Evolutionary conservation across 2,329 filamentous ascomycete species (phyloP), one percentile per base, ranked within the genome.

Genomic region (Teratosphaeria destructans): DNA sequence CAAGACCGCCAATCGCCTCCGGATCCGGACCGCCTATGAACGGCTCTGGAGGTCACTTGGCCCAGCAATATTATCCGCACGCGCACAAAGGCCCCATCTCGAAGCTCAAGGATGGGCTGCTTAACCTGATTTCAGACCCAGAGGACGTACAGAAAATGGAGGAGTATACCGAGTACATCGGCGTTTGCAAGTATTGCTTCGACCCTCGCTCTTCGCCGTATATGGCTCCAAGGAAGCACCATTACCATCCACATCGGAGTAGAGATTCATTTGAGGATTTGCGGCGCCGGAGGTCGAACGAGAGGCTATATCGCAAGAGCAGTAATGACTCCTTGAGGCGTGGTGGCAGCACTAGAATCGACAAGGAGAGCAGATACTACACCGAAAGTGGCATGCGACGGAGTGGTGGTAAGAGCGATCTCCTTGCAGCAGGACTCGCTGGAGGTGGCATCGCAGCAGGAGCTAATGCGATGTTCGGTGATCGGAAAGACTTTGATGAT

Each of bases 141-240:
- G 83, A 86, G 62, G 84, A 83, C n/a, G 82, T 86, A 0, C 79
- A 78, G 19, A 81, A 81, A 68, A 86, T 85, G 74, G 84, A 87
- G 70, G 83, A 86, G 67, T 87, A 87, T 66, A 86, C 84, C 1
- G 83, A 87, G 71, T 81, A 82, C 61, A 86, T 85, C 65, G 84
- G 84, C 26, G 81, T 86, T 2, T 87, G 84, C 73, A 83, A 80
- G 63, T 76, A 84, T 65, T 87, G 84, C 69, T 87, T 87, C 66
- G 83, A 85, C 61, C 83, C 84, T 6, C 77, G 79, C 8, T 81
- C 80, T 16, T 79, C 76, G 3, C 78, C 81, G 3, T 69, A 73
- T 61, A 79, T 85, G 68, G 84, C 83, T 0, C 84, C 84, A 5
- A 77, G 84, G 57, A 82, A 81, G 63, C 84, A 87, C 66, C 74